A percentile compares a stretch with the other conserved stretches of the same genome.
Evolutionary conservation across 2,329 filamentous ascomycete genomes (phyloP).

Genomic region (Phyllachora maydis): DNA sequence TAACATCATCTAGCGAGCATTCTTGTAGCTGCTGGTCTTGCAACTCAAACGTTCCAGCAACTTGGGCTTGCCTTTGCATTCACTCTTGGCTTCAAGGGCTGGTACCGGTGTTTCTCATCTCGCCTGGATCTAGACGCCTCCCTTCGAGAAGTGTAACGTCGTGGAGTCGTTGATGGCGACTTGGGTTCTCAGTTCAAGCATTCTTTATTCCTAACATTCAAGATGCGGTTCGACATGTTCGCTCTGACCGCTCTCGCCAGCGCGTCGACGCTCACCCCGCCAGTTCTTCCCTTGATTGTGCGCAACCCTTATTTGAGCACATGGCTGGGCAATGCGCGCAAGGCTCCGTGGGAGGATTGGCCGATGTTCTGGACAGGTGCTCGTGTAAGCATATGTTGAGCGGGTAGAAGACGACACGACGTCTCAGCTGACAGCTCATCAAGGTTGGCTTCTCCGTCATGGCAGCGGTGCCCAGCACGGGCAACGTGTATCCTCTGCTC

Average conservation of each 20-base stretch:
- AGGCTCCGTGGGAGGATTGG: conserved; percentile 64
- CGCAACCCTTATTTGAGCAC: conserved; percentile 39
- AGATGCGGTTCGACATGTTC: conserved; percentile 11
- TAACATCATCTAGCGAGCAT: no score
- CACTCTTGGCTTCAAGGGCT: no score
- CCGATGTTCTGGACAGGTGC: conserved; percentile 35
- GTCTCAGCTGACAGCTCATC: conserved; percentile 2
- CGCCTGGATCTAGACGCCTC: no score
- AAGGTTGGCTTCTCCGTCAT: conserved; percentile 28
- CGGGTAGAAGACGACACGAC: conserved; percentile 1
- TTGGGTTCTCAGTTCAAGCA: neutral
- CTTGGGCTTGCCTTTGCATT: no score
- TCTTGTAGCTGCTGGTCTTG: no score
- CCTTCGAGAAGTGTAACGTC: no score
- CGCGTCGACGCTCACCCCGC: conserved; percentile 31
- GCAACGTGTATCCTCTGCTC: conserved; percentile 26
- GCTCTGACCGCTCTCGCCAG: conserved; percentile 14
- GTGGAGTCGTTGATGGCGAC: no score
- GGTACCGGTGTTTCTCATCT: no score
- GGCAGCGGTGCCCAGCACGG: conserved; percentile 19
- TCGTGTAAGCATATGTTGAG: conserved; percentile 9
- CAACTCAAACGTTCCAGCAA: no score
- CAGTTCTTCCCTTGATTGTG: conserved; percentile 34
- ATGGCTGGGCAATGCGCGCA: conserved; percentile 45
- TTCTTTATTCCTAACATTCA: no score